phyloP scores from a whole-genome alignment of 768 basidiomycete genomes.

The Cyclocybe aegerita region DNA sequence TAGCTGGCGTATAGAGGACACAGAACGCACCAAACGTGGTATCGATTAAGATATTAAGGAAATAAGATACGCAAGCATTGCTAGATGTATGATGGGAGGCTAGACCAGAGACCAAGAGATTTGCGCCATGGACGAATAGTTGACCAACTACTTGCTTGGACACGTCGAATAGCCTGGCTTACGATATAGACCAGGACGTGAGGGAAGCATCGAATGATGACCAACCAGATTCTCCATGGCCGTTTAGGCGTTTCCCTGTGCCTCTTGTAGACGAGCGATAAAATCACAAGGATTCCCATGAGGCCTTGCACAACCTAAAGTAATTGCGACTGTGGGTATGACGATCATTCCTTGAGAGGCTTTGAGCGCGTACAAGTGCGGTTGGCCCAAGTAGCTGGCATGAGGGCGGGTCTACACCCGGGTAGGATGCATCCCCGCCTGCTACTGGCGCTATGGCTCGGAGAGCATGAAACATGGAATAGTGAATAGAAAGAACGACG shows the following conservation, averaged over 20 bases:
- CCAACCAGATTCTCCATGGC: slow-evolving; percentile 91
- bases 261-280: slow-evolving; percentile 84
- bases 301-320: slow-evolving; percentile 77
- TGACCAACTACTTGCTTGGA: slow-evolving; percentile 90
- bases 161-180: slow-evolving; percentile 82
- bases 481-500: slow-evolving; percentile 5
- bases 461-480: no score
- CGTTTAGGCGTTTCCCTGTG: slow-evolving; percentile 83
- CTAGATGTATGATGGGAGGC: slow-evolving; percentile 66
- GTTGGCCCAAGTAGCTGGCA: slow-evolving; percentile 54
- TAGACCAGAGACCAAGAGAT: slow-evolving; percentile 77
- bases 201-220: slow-evolving; percentile 6
- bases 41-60: slow-evolving; percentile 90
- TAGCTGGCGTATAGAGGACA: not conserved
- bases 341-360: slow-evolving; percentile 33
- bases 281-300: slow-evolving; percentile 90
- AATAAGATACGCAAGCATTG: slow-evolving; percentile 92
- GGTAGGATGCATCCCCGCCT: slow-evolving; percentile 21
- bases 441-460: not conserved
- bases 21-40: slow-evolving; percentile 75
- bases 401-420: slow-evolving; percentile 47
- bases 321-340: slow-evolving; percentile 36
- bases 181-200: slow-evolving; percentile 2
- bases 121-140: slow-evolving; percentile 76
- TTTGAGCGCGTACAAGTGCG: slow-evolving; percentile 38